Percentiles rank a stretch among this genome's conserved stretches.
These are phyloP conservation scores for Ceratocystiopsis minuta DNA, from an alignment of 2,329 filamentous ascomycete genomes.

Conservation along the genomic window DNA sequence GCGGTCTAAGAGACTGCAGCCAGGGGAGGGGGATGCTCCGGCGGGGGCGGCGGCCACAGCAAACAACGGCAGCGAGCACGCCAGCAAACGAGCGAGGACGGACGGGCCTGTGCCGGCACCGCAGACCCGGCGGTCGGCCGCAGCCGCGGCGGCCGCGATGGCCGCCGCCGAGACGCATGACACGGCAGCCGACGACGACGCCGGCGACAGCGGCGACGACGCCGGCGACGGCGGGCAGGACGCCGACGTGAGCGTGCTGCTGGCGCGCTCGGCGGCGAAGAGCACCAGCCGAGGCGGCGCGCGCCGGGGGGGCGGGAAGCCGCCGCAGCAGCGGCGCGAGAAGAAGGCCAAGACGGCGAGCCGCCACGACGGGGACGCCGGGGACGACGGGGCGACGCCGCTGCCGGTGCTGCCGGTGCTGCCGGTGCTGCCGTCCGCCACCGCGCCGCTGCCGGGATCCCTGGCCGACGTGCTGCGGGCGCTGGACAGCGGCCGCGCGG, in stretches of 20 bases:
- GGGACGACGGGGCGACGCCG: background rate
- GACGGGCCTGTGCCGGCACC: too few relatives aligned
- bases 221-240: background rate
- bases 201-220: background rate
- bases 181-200: background rate
- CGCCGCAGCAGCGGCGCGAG: background rate
- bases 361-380: too few relatives aligned
- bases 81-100: too few relatives aligned
- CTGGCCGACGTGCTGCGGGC: slow-evolving; percentile 25
- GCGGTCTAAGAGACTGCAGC: background rate
- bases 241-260: slow-evolving; percentile 2
- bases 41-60: too few relatives aligned
- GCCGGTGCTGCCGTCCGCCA: slow-evolving; percentile 4
- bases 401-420: background rate
- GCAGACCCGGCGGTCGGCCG: background rate
- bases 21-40: background rate
- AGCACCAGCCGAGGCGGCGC: too few relatives aligned
- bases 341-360: background rate
- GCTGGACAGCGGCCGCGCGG: slow-evolving; percentile 28
- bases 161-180: background rate
- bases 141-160: background rate
- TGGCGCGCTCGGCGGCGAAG: slow-evolving; percentile 1
- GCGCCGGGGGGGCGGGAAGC: background rate
- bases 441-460: slow-evolving; percentile 4
- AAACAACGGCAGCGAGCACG: too few relatives aligned